Percentiles rank a stretch among this genome's conserved stretches.
Conservation (phyloP, 179 eudicot species). For the Silene noctiflora region DNA sequence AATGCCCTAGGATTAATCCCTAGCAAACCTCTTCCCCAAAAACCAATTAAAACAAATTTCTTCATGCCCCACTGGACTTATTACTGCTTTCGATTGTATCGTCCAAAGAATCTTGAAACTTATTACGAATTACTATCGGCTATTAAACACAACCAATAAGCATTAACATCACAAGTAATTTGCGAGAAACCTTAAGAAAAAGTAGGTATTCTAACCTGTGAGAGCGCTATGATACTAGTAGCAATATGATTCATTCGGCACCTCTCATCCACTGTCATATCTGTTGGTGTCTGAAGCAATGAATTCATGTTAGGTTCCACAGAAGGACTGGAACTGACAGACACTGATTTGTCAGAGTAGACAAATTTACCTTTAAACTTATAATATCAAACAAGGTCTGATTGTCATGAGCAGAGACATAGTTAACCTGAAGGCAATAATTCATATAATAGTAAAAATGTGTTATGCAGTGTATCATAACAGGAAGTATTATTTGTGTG, state of each 20-base stretch:
- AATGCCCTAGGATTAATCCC: not conserved
- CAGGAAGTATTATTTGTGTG: not conserved
- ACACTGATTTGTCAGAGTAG: constrained; percentile 3
- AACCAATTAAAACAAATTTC: not conserved
- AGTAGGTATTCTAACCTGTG: constrained; percentile 55
- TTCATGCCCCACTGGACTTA: not conserved
- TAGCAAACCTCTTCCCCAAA: not conserved
- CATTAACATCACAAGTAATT: not conserved
- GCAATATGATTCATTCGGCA: constrained; percentile 92
- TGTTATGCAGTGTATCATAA: not conserved
- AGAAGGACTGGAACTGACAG: not conserved
- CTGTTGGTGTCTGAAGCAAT: constrained; percentile 59
- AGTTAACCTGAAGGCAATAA: constrained; percentile 57
- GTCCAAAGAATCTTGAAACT: no score
- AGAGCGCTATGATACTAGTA: constrained; percentile 82
- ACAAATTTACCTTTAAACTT: constrained; percentile 70
- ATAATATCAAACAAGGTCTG: constrained; percentile 90
- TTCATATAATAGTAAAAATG: constrained; percentile 4
- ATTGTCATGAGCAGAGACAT: constrained; percentile 98
- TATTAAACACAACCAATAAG: not conserved
- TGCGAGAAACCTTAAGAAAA: not conserved
- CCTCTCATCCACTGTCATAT: constrained; percentile 72
- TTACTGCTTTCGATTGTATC: no score
- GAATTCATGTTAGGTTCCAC: constrained; percentile 14
- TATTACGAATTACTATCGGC: not conserved